phyloP scores from a whole-genome alignment of 179 eudicot genomes.

The Sideroxylon spinosum region DNA sequence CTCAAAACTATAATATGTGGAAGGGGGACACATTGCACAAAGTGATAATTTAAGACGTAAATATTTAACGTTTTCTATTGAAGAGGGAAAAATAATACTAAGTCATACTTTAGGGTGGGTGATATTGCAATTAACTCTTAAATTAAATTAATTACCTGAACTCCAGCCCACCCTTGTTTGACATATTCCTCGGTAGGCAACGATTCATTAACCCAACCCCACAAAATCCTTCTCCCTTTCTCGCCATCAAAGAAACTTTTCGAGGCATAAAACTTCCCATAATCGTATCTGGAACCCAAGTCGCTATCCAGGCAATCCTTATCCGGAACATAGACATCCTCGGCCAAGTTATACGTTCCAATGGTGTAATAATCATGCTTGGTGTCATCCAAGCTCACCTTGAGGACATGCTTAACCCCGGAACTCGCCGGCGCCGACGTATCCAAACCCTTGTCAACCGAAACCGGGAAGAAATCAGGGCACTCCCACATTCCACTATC shows the following conservation, averaged over 20 bases:
- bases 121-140: no score
- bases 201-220: not conserved
- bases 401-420: conserved; percentile 34
- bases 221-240: not conserved
- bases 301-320: conserved; percentile 24
- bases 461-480: conserved; percentile 61
- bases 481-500: conserved; percentile 60
- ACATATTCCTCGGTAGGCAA: not conserved
- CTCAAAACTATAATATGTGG: no score
- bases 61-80: no score
- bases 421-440: conserved; percentile 20
- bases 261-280: conserved; percentile 62
- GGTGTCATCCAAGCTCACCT: conserved; percentile 43
- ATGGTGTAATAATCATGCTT: conserved; percentile 49
- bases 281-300: conserved; percentile 42
- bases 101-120: no score
- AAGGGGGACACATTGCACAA: no score
- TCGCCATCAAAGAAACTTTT: conserved; percentile 42
- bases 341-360: conserved; percentile 31
- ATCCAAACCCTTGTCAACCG: conserved; percentile 29
- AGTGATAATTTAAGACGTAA: no score
- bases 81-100: no score
- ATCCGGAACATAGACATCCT: conserved; percentile 40
- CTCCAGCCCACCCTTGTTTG: not conserved
- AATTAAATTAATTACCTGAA: not conserved